Evolutionary conservation across 805 yeast genomes (phyloP).

Genomic region (Allodekkera sacchari): DNA sequence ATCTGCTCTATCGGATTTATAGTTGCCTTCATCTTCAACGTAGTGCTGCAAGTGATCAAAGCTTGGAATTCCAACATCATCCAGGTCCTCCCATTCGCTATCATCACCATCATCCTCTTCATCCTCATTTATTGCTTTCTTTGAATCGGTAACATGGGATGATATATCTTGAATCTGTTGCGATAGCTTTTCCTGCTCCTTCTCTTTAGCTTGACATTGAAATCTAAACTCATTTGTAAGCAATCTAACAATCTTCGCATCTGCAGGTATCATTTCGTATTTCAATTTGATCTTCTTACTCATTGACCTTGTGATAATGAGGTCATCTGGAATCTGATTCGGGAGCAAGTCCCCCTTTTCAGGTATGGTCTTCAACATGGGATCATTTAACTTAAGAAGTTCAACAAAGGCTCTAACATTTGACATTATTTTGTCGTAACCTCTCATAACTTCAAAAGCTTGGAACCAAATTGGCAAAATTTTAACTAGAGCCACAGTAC

Average conservation of each 20-base stretch:
- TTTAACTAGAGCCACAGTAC: slow-evolving; percentile 36
- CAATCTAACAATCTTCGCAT: slow-evolving; percentile 64
- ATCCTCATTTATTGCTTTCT: slow-evolving; percentile 9
- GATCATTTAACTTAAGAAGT: slow-evolving; percentile 52
- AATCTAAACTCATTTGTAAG: slow-evolving; percentile 61
- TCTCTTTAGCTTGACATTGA: slow-evolving; percentile 37
- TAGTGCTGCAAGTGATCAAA: slow-evolving; percentile 56
- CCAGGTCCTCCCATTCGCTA: slow-evolving; percentile 73
- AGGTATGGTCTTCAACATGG: slow-evolving; percentile 36
- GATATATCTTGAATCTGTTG: slow-evolving; percentile 13
- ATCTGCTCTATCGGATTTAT: slow-evolving; percentile 18
- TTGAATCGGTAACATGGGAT: slow-evolving; percentile 2
- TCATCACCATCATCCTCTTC: slow-evolving; percentile 36
- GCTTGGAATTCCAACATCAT: slow-evolving; percentile 54
- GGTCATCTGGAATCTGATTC: slow-evolving; percentile 37
- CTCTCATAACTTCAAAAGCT: slow-evolving; percentile 73
- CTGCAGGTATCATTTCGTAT: slow-evolving; percentile 60
- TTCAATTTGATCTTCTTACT: slow-evolving; percentile 54
- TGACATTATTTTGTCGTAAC: slow-evolving; percentile 60
- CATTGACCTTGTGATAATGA: slow-evolving; percentile 84
- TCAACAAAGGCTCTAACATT: slow-evolving; percentile 65
- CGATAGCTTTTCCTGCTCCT: slow-evolving; percentile 31
- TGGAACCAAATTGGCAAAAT: slow-evolving; percentile 78
- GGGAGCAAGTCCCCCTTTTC: slow-evolving; percentile 78
- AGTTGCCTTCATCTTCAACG: slow-evolving; percentile 35